Conservation (phyloP, 371 early-diverging fungal genomes). For the Saksenaea oblongispora region DNA sequence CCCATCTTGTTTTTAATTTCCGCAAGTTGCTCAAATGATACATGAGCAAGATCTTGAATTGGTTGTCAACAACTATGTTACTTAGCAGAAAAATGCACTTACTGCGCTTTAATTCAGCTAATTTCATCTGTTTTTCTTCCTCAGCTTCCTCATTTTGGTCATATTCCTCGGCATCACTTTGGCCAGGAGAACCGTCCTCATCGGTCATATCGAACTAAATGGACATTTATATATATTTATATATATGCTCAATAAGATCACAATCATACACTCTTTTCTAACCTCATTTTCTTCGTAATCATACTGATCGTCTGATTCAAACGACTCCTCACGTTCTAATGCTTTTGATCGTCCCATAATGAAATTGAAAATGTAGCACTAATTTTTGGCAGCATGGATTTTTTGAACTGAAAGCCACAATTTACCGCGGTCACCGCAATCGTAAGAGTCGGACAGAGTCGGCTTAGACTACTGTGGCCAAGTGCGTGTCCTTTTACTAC, state of each 20-base stretch:
- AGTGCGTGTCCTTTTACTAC: too few relatives aligned
- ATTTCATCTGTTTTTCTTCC: conserved; percentile 18
- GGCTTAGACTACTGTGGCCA: too few relatives aligned
- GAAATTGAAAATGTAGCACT: background rate
- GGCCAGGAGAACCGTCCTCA: background rate
- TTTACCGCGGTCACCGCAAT: background rate
- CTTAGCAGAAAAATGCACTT: conserved; percentile 2
- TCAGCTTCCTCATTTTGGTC: conserved; percentile 20
- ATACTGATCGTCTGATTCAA: conserved; percentile 2
- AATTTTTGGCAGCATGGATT: background rate
- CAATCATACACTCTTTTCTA: background rate
- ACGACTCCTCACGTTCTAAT: background rate
- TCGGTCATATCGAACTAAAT: background rate
- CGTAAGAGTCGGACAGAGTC: background rate
- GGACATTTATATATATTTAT: too few relatives aligned
- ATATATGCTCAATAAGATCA: background rate
- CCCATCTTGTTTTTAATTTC: conserved; percentile 75
- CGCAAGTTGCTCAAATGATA: conserved; percentile 80
- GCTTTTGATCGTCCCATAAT: background rate
- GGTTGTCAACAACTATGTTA: background rate
- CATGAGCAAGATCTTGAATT: conserved; percentile 66
- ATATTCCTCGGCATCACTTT: conserved; percentile 16
- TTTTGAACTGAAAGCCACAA: background rate
- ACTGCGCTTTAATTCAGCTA: conserved; percentile 49
- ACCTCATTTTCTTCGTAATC: background rate